Evolutionary conservation across 495 filamentous ascomycete genomes (phyloP).

Genomic region (Penicillium ochrochloron): DNA sequence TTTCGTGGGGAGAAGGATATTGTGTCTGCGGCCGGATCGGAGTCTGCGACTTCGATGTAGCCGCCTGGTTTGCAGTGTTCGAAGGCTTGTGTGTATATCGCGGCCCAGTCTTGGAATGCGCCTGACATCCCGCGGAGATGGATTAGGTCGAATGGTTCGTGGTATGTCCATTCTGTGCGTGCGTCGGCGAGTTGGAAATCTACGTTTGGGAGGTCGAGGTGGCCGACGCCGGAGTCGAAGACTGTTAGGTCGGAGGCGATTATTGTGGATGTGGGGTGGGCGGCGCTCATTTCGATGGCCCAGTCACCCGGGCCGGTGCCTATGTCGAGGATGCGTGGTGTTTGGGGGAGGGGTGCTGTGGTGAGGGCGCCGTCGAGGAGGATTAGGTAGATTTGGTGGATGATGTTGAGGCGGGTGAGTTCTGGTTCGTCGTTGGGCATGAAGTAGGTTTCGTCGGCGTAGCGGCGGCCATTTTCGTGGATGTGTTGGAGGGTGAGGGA

Average conservation of each 20-base stretch:
- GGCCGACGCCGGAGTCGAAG: conserved; percentile 47
- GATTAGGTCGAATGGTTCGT: conserved; percentile 66
- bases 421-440: conserved; percentile 80
- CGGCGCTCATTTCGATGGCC: conserved; percentile 73
- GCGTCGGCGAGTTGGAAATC: conserved; percentile 75
- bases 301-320: conserved; percentile 74
- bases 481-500: conserved; percentile 59
- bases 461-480: conserved; percentile 68
- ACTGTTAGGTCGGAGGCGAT: conserved; percentile 70
- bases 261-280: conserved; percentile 64
- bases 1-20: conserved; percentile 19
- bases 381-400: conserved; percentile 67
- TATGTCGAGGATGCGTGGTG: conserved; percentile 66
- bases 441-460: conserved; percentile 68
- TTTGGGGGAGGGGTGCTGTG: conserved; percentile 56
- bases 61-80: conserved; percentile 65
- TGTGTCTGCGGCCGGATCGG: conserved; percentile 41
- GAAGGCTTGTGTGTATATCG: conserved; percentile 64
- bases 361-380: conserved; percentile 64
- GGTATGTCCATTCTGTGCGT: conserved; percentile 58
- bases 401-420: conserved; percentile 69
- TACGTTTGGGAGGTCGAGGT: conserved; percentile 64
- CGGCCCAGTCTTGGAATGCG: conserved; percentile 64
- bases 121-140: conserved; percentile 68
- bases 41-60: conserved; percentile 62